Percentiles rank a stretch among this genome's conserved stretches.
These are phyloP conservation scores for Fusarium palustre DNA, from an alignment of 2,329 filamentous ascomycete genomes.

Conservation along the genomic window DNA sequence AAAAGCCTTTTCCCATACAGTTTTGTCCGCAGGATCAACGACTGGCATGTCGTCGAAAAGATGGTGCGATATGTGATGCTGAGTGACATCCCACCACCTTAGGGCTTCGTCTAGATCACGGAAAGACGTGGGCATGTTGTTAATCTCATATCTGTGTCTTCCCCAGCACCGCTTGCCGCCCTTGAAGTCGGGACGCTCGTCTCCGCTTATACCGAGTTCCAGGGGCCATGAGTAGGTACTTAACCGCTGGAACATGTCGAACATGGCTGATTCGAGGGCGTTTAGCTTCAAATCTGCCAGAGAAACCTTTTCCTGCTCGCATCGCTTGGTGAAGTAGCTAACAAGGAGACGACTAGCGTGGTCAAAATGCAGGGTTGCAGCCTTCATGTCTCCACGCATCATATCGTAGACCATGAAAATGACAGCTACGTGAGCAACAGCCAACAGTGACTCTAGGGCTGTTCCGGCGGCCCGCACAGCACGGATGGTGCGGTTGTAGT, in stretches of 20 bases:
- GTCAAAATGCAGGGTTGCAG: constrained; percentile 36
- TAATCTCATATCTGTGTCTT: constrained; percentile 22
- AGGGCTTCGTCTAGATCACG: constrained; percentile 30
- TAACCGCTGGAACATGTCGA: constrained; percentile 41
- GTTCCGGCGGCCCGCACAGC: constrained; percentile 13
- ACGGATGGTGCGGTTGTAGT: constrained; percentile 39
- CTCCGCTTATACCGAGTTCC: constrained; percentile 19
- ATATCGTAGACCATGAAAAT: constrained; percentile 43
- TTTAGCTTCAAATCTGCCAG: constrained; percentile 26
- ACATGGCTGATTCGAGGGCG: constrained; percentile 30
- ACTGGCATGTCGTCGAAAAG: not conserved
- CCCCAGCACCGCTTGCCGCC: constrained; percentile 2
- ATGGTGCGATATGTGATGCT: constrained; percentile 30
- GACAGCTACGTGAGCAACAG: constrained; percentile 36
- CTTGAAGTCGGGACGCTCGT: not conserved
- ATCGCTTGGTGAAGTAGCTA: constrained; percentile 33
- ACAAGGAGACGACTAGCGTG: constrained; percentile 36
- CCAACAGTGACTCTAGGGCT: not conserved
- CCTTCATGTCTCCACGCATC: constrained; percentile 32
- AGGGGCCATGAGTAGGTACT: constrained; percentile 40
- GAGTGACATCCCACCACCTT: constrained; percentile 38
- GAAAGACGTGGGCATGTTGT: constrained; percentile 35
- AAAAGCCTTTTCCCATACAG: constrained; percentile 24
- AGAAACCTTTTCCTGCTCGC: constrained; percentile 24
- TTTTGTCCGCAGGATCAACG: not conserved